phyloP scores from a whole-genome alignment of 208 protist species.

The Trypanosoma lewisi region DNA sequence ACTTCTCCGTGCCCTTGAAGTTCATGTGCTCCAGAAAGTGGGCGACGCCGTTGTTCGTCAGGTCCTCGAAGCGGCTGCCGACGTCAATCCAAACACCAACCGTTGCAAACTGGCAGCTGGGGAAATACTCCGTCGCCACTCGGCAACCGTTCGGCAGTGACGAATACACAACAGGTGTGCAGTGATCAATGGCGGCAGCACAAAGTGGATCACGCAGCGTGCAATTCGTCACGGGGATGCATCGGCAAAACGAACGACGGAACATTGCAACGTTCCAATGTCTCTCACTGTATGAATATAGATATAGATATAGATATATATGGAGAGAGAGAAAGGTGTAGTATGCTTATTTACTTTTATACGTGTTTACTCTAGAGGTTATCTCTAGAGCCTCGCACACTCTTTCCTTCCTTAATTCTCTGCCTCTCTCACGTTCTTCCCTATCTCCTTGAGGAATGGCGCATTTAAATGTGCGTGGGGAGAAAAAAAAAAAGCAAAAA shows the following conservation, averaged over 20 bases:
- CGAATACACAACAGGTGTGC: conserved; percentile 87
- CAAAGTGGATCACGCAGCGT: conserved; percentile 52
- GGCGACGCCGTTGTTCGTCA: conserved; percentile 97
- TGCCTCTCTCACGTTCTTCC: too few relatives aligned
- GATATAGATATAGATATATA: not conserved
- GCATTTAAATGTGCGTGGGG: too few relatives aligned
- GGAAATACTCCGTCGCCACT: conserved; percentile 95
- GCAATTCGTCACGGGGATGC: conserved; percentile 36
- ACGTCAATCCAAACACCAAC: conserved; percentile 98
- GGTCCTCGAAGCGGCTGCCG: conserved; percentile 95
- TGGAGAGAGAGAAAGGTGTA: too few relatives aligned
- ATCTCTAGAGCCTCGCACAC: not conserved
- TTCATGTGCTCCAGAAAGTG: conserved; percentile 99
- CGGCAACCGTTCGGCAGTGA: conserved; percentile 95
- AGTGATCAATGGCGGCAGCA: conserved; percentile 44
- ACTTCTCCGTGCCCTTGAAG: conserved; percentile 96
- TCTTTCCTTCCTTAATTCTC: not conserved
- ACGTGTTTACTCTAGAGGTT: too few relatives aligned
- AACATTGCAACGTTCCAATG: conserved; percentile 23
- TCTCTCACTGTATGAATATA: not conserved
- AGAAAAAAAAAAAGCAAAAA: not conserved
- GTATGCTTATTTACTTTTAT: too few relatives aligned
- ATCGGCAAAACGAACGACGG: conserved; percentile 20
- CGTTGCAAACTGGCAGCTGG: conserved; percentile 90
- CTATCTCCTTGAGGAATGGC: too few relatives aligned